Conservation (phyloP, 441 rosid species). For the Croton laevigatus region DNA sequence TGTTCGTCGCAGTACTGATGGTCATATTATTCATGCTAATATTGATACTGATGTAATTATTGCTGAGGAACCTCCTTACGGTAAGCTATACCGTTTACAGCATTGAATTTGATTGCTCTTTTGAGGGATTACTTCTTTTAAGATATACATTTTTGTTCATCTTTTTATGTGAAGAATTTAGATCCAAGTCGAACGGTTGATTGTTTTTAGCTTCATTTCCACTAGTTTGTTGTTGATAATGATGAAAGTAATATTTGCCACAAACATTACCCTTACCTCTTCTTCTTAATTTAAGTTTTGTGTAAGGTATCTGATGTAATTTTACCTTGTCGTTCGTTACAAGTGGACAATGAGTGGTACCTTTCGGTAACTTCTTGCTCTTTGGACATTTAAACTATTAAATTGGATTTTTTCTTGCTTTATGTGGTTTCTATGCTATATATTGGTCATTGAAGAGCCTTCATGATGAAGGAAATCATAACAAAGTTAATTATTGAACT, state of each 20-base stretch:
- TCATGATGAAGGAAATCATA: background rate
- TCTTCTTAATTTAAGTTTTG: background rate
- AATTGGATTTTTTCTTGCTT: constrained; percentile 3
- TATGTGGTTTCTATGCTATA: background rate
- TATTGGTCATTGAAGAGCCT: background rate
- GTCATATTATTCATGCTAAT: constrained; percentile 98
- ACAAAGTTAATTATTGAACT: background rate
- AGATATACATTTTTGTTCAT: background rate
- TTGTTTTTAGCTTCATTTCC: background rate
- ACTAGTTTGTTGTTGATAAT: constrained; percentile 2
- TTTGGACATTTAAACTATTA: background rate
- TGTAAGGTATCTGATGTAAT: background rate
- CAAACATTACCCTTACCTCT: background rate
- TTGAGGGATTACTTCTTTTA: background rate
- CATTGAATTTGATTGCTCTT: constrained; percentile 1
- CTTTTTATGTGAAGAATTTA: background rate
- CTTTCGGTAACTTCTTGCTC: background rate
- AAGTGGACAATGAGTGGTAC: background rate
- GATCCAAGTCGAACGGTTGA: background rate
- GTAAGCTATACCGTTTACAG: constrained; percentile 42
- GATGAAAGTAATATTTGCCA: background rate
- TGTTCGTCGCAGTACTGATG: constrained; percentile 97
- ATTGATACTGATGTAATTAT: constrained; percentile 98
- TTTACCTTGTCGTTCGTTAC: background rate
- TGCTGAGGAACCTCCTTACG: constrained; percentile 97